Percentiles rank a stretch among this genome's conserved stretches.
Conservation (phyloP, 2,329 filamentous ascomycete genomes). For the Exophiala bonariae region DNA sequence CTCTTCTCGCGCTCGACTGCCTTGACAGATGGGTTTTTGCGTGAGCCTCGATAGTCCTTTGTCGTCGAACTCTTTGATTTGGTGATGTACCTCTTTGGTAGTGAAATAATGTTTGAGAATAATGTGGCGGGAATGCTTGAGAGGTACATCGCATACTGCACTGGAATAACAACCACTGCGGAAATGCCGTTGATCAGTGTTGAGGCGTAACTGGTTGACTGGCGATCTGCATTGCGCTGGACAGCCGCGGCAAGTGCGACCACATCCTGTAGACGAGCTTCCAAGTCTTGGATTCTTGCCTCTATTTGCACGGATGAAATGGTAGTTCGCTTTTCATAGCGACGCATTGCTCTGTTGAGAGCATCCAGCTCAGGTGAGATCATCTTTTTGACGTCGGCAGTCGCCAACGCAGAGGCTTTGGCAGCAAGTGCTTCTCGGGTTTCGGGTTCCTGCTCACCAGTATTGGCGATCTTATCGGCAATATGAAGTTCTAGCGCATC, state of each 20-base stretch:
- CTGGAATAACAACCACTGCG: conserved; percentile 37
- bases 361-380: conserved; percentile 84
- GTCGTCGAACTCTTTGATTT: conserved; percentile 6
- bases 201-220: conserved; percentile 30
- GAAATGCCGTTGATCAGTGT: conserved; percentile 38
- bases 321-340: conserved; percentile 86
- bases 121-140: conserved; percentile 34
- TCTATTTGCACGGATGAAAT: conserved; percentile 75
- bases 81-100: conserved; percentile 13
- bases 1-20: conserved; percentile 18
- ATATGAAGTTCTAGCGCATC: conserved; percentile 67
- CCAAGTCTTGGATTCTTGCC: conserved; percentile 69
- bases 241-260: conserved; percentile 78
- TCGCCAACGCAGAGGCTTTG: conserved; percentile 36
- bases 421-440: conserved; percentile 39
- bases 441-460: conserved; percentile 34
- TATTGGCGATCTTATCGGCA: conserved; percentile 36
- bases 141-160: conserved; percentile 34
- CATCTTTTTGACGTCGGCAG: conserved; percentile 60
- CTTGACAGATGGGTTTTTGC: conserved; percentile 3
- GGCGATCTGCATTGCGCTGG: conserved; percentile 32
- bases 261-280: conserved; percentile 72
- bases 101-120: conserved; percentile 9
- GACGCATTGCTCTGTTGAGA: conserved; percentile 80
- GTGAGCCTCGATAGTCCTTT: conserved; percentile 11